Base-by-base conservation (phyloP, 2,329 filamentous ascomycete species). In the Botrytis deweyae region DNA sequence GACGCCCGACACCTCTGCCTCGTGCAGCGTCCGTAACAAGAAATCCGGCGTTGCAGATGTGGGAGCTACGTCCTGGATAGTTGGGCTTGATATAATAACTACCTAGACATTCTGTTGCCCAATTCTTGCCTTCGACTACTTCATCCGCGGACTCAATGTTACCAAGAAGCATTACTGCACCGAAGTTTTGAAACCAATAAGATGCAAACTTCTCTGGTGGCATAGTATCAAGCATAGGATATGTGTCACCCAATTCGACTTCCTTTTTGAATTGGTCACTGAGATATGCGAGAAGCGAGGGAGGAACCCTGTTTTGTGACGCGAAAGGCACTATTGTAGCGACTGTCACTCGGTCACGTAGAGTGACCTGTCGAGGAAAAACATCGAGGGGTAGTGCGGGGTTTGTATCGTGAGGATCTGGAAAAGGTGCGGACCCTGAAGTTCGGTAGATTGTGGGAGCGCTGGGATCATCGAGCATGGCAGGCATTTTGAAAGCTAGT, bases 121-220 rank as follows among this genome's bases (percentile, higher is more conserved):
- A 93, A 78, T 92, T 88, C 46, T 83, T 84, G 22, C 84, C 85
- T 46, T 83, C 83, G 16, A 80, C 73, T 81, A 87, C 83, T 83
- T 82, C 87, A 63, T 87, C 84, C 49, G 84, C 82, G 65, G 84
- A 85, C n/a, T 86, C 85, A 59, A 91, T 86, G 72, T 90, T 88
- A 25, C 91, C 91, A 63, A 91, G 81, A 20, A 93, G 82, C 90
- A 93, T 92, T 70, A 93, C 86, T 3, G 91, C 91, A 66, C 87
- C 90, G 79, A 93, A 93, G 78, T 91, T 91, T 66, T 89, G 89
- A 80, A 93, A 93, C 91, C 91, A 93, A 81, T 92, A 93, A 25
- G 87, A 85, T 3, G 88, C 88, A 79, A 93, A 93, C 55, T 86
- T 86, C 12, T 88, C 86, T 3, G 90, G 81, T 2, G 89, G 83